These are phyloP conservation scores for Pelagomonas calceolata DNA, from an alignment of 108 stramenopile genomes.

Conservation along the genomic window DNA sequence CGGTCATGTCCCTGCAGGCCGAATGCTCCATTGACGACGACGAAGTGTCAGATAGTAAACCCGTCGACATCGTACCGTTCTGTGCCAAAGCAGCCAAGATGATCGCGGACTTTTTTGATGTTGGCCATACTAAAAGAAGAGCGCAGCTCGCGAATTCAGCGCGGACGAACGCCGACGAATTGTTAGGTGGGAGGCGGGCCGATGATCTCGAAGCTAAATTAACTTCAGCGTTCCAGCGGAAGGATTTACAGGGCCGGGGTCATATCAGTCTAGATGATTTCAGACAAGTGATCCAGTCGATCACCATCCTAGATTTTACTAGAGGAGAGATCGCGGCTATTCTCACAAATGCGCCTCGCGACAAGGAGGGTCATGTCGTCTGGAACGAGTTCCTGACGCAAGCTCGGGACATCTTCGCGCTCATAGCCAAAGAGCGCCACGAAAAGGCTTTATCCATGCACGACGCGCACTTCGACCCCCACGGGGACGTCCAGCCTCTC, in stretches of 20 bases:
- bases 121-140: neutral
- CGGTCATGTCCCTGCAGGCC: constrained; percentile 5
- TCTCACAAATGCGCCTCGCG: neutral
- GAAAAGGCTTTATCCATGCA: too few relatives aligned
- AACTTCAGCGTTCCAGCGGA: neutral
- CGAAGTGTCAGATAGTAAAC: neutral
- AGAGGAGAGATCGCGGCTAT: neutral
- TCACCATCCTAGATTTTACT: neutral
- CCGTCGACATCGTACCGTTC: neutral
- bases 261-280: neutral
- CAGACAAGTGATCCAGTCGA: neutral
- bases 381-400: neutral
- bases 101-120: constrained; percentile 14
- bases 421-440: too few relatives aligned
- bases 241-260: neutral
- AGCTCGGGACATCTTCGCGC: too few relatives aligned
- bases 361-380: neutral
- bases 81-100: constrained; percentile 1
- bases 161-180: neutral
- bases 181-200: neutral
- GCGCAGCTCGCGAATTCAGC: neutral
- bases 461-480: too few relatives aligned
- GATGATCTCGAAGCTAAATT: constrained; percentile 1
- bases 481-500: too few relatives aligned
- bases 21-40: neutral